phyloP scores from a whole-genome alignment of 2,329 filamentous ascomycete genomes.

The Talaromyces sp. region DNA sequence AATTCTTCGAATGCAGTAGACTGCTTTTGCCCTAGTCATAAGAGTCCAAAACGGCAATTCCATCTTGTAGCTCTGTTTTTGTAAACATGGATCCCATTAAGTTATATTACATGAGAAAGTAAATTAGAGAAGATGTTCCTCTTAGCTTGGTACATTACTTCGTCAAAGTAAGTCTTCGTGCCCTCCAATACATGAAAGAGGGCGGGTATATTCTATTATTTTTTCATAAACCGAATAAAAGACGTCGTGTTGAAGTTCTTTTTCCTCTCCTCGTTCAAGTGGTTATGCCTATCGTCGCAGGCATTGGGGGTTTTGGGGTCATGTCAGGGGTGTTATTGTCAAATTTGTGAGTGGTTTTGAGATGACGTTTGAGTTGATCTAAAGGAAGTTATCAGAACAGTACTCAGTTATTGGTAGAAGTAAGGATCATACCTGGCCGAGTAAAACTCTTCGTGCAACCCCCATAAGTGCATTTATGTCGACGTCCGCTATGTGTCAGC shows the following conservation, averaged over 20 bases:
- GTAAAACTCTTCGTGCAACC: conserved; percentile 45
- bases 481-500: conserved; percentile 42
- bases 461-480: conserved; percentile 39
- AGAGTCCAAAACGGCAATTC: background rate
- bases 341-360: conserved; percentile 20
- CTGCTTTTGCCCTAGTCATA: background rate
- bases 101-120: background rate
- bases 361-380: conserved; percentile 21
- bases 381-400: no score
- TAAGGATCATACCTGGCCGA: conserved; percentile 36
- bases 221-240: background rate
- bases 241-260: background rate
- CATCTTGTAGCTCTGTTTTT: background rate
- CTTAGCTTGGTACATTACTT: background rate
- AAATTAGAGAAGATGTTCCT: background rate
- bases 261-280: background rate
- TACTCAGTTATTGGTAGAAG: no score
- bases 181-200: background rate
- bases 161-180: background rate
- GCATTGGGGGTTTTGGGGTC: background rate
- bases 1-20: background rate
- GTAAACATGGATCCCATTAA: background rate
- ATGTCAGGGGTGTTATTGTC: background rate
- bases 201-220: conserved; percentile 6
- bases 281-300: background rate